Base-by-base conservation (phyloP, 2,329 filamentous ascomycete species). In the Pseudogymnoascus verrucosus region DNA sequence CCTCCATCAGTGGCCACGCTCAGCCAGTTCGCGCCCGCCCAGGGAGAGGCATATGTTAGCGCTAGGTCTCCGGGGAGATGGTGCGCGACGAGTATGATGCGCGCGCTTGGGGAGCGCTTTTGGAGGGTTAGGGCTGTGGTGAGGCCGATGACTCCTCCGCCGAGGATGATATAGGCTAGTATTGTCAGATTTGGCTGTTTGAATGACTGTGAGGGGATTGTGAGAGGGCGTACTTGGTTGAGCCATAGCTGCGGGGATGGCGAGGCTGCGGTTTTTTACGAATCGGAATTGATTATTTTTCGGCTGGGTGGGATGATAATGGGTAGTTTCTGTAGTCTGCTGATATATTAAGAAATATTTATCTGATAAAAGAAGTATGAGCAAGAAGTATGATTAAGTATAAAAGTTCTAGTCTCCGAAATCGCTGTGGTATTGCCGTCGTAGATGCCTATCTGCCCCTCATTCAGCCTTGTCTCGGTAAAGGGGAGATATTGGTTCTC, bases 41-140 rank as follows among this genome's bases (percentile, higher is more conserved):
- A 78, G 61, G 77, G 77, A 5, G 77, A 78, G 1, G 77, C 78
- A 65, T 79, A 79, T 23, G 71, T 67, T 0, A 71, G 64, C 0
- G 72, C 70, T 0, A 74, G 76, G 62, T 79, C 77, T 5, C 77
- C 77, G 0, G 77, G 77, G 0, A 78, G 69, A 62, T 78, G 70
- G 63, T 78, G 75, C 8, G 76, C 77, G 6, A 78, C 65, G 8
- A 79, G 69, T 3, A 76, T 78, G 19, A 74, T 71, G 5, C 67
- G 65, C 1, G 64, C 68, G 1, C 72, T 72, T 19, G 73, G 71
- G 42, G 78, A 77, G 23, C 71, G 69, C 47, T 73, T 67, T 2
- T 71, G 68, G 16, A 78, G 73, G 8, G 75, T 73, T 11, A 76
- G 66, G 23, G 76, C 76, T 0, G 77, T 74, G 59, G 77, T 72